These are phyloP conservation scores for Cymbopogon citratus DNA, from an alignment of 176 grass and related monocot species.

Conservation along the genomic window DNA sequence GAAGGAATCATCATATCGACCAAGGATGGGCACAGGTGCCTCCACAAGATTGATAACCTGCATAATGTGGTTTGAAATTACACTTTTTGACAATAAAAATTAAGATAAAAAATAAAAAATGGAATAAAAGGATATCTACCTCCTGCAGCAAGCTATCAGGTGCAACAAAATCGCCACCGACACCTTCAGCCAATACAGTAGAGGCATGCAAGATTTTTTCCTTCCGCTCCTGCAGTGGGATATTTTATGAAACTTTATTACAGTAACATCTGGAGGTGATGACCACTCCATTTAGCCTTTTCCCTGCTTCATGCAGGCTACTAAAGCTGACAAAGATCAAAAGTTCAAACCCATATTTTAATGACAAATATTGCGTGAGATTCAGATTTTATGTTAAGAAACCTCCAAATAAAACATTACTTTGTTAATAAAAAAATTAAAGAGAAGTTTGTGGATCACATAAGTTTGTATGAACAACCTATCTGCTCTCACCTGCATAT, in stretches of 20 bases:
- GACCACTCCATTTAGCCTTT: not conserved
- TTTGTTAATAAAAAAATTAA: not conserved
- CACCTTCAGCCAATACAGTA: slow-evolving; percentile 51
- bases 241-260: slow-evolving; percentile 14
- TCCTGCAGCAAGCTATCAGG: slow-evolving; percentile 73
- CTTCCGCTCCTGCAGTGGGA: slow-evolving; percentile 63
- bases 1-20: slow-evolving; percentile 76
- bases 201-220: slow-evolving; percentile 54
- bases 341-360: slow-evolving; percentile 1
- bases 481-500: slow-evolving; percentile 56
- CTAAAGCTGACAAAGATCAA: not conserved
- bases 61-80: slow-evolving; percentile 1
- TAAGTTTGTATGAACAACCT: slow-evolving; percentile 11
- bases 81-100: not conserved
- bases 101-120: slow-evolving; percentile 16
- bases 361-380: not conserved
- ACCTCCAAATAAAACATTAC: not conserved
- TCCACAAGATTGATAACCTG: slow-evolving; percentile 96
- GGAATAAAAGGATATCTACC: slow-evolving; percentile 40
- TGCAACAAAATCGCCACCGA: slow-evolving; percentile 52
- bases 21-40: slow-evolving; percentile 78
- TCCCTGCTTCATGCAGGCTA: slow-evolving; percentile 1
- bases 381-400: not conserved
- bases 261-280: not conserved
- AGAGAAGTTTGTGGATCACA: not conserved